Evolutionary conservation across 2,329 filamentous ascomycete species (phyloP).

Genomic region (Helicocarpus griseus): DNA sequence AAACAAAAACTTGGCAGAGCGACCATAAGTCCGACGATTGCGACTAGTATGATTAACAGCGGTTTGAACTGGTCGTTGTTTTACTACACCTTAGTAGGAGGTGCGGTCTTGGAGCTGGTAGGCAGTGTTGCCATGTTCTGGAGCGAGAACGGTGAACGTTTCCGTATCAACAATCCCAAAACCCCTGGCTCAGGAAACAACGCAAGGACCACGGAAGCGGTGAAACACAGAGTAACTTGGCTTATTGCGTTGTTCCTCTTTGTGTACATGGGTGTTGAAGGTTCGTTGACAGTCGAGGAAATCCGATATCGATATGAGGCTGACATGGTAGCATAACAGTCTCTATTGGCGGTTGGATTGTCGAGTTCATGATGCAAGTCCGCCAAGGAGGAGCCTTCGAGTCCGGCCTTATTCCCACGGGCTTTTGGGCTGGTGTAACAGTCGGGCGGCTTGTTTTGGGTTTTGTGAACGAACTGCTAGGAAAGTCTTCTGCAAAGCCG

Average conservation of each 20-base stretch:
- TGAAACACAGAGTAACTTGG: slow-evolving; percentile 49
- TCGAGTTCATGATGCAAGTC: slow-evolving; percentile 71
- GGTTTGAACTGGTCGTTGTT: slow-evolving; percentile 57
- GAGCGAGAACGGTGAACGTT: slow-evolving; percentile 46
- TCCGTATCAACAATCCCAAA: slow-evolving; percentile 32
- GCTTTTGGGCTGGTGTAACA: slow-evolving; percentile 76
- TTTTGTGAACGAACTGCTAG: slow-evolving; percentile 46
- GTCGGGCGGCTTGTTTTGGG: slow-evolving; percentile 63
- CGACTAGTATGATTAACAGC: slow-evolving; percentile 57
- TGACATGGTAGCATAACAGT: background rate
- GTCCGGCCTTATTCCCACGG: slow-evolving; percentile 63
- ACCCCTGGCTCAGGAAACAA: background rate
- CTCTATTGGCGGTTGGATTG: slow-evolving; percentile 65
- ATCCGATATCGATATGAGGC: background rate
- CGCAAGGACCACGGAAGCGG: slow-evolving; percentile 12
- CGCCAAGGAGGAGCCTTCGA: slow-evolving; percentile 58
- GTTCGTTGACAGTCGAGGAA: slow-evolving; percentile 23
- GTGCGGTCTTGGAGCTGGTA: slow-evolving; percentile 45
- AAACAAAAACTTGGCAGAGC: slow-evolving; percentile 35
- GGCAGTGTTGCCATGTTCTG: slow-evolving; percentile 50
- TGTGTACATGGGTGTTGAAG: slow-evolving; percentile 66
- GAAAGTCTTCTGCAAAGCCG: slow-evolving; percentile 26
- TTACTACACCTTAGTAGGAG: slow-evolving; percentile 60
- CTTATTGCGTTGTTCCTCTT: slow-evolving; percentile 62
- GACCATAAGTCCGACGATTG: slow-evolving; percentile 57